A percentile compares a stretch with the other conserved stretches of the same genome.
These are phyloP conservation scores for Entomophthora muscae DNA, from an alignment of 371 early-diverging fungal species.

Conservation along the genomic window DNA sequence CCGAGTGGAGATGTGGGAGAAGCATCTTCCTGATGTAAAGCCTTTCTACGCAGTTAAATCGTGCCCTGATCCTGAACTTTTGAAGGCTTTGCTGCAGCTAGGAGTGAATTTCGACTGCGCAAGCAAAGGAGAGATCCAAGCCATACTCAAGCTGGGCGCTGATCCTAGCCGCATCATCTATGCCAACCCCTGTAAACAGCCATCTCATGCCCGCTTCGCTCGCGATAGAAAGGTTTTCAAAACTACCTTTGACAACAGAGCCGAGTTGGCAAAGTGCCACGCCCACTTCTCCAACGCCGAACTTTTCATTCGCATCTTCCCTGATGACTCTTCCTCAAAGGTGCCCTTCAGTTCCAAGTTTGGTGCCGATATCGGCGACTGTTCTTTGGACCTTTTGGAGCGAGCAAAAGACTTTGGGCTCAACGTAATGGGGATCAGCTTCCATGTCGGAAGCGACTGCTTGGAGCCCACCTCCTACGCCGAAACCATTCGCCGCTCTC, in stretches of 20 bases:
- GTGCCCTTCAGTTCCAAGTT: slow-evolving; percentile 92
- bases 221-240: slow-evolving; percentile 50
- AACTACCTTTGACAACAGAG: slow-evolving; percentile 97
- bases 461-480: slow-evolving; percentile 69
- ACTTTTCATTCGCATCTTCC: slow-evolving; percentile 79
- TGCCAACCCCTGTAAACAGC: slow-evolving; percentile 96
- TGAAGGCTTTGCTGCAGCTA: slow-evolving; percentile 59
- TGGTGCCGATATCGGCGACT: slow-evolving; percentile 54
- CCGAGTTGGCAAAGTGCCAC: slow-evolving; percentile 88
- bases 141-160: slow-evolving; percentile 59
- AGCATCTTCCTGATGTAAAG: slow-evolving; percentile 72
- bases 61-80: slow-evolving; percentile 76
- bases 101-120: slow-evolving; percentile 91
- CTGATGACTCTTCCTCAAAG: slow-evolving; percentile 81
- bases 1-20: slow-evolving; percentile 68
- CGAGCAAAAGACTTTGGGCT: slow-evolving; percentile 60
- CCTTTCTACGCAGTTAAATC: slow-evolving; percentile 95
- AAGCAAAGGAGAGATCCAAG: slow-evolving; percentile 73
- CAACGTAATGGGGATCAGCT: slow-evolving; percentile 75
- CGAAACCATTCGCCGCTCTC: slow-evolving; percentile 75
- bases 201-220: slow-evolving; percentile 81
- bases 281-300: slow-evolving; percentile 60
- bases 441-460: slow-evolving; percentile 93
- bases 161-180: slow-evolving; percentile 75
- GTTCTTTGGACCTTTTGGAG: slow-evolving; percentile 46